These are phyloP conservation scores for Tricholoma bakamatsutake DNA, from an alignment of 768 basidiomycete genomes.

Conservation along the genomic window DNA sequence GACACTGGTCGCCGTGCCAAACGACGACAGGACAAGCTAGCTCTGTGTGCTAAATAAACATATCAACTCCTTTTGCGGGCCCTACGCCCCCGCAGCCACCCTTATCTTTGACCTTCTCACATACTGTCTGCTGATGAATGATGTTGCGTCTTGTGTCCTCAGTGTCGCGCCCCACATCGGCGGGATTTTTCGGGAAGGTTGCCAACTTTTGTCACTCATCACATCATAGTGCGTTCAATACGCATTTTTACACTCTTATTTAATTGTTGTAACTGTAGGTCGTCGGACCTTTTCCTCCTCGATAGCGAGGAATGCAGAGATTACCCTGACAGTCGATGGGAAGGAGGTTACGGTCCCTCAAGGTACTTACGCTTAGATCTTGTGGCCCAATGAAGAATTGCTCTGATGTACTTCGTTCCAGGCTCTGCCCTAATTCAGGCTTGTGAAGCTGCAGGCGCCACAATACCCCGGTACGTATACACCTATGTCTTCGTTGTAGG, in stretches of 20 bases:
- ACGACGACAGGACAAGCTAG: constrained; percentile 38
- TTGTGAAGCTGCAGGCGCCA: constrained; percentile 83
- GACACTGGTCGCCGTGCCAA: constrained; percentile 38
- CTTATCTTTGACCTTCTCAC: constrained; percentile 15
- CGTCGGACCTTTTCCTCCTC: constrained; percentile 62
- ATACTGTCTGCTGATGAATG: constrained; percentile 12
- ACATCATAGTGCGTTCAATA: constrained; percentile 20
- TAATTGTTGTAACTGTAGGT: constrained; percentile 29
- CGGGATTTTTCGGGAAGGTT: constrained; percentile 67
- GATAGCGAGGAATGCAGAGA: constrained; percentile 62
- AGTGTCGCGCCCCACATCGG: constrained; percentile 53
- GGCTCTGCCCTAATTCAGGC: constrained; percentile 96
- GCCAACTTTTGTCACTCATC: constrained; percentile 34
- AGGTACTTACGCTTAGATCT: constrained; percentile 45
- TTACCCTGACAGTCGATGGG: constrained; percentile 93
- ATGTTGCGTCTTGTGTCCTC: constrained; percentile 70
- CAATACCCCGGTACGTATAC: constrained; percentile 63
- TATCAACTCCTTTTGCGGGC: constrained; percentile 24
- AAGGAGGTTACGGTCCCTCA: constrained; percentile 97
- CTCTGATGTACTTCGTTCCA: constrained; percentile 23
- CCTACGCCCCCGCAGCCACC: constrained; percentile 25
- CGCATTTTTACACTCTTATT: constrained; percentile 6
- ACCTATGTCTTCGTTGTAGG: constrained; percentile 4
- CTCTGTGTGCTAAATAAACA: constrained; percentile 22
- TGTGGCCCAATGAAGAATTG: background rate